Percentiles rank a stretch among this genome's conserved stretches.
These are phyloP conservation scores for Parathielavia appendiculata DNA, from an alignment of 495 filamentous ascomycete species.

Conservation along the genomic window DNA sequence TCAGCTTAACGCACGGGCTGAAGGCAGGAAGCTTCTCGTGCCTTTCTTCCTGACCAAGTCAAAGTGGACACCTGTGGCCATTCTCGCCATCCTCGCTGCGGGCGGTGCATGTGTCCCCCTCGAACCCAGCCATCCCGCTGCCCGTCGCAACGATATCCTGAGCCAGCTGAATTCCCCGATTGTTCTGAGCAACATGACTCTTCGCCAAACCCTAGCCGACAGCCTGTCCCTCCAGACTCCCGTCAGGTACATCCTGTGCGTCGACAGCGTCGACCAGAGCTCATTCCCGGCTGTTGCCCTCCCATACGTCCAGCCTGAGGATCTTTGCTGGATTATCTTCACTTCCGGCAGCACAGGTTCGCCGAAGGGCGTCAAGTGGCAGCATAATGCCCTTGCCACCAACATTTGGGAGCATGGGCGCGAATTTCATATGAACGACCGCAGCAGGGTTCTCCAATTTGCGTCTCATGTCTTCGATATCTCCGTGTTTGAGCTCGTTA, in stretches of 20 bases:
- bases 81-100: slow-evolving; percentile 40
- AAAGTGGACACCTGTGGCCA: slow-evolving; percentile 37
- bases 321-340: slow-evolving; percentile 32
- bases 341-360: slow-evolving; percentile 45
- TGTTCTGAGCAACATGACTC: slow-evolving; percentile 1
- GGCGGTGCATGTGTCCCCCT: slow-evolving; percentile 47
- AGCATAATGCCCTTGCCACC: slow-evolving; percentile 34
- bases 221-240: slow-evolving; percentile 1
- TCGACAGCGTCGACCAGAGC: not conserved
- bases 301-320: slow-evolving; percentile 11
- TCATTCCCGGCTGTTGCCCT: not conserved
- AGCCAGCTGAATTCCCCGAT: slow-evolving; percentile 31
- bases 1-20: not conserved
- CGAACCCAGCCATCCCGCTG: slow-evolving; percentile 51
- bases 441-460: slow-evolving; percentile 6
- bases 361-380: slow-evolving; percentile 37
- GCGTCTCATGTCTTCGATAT: slow-evolving; percentile 9
- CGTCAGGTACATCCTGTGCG: slow-evolving; percentile 7
- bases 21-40: slow-evolving; percentile 20
- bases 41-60: slow-evolving; percentile 46
- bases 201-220: slow-evolving; percentile 1
- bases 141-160: slow-evolving; percentile 37
- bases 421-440: not conserved
- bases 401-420: slow-evolving; percentile 2
- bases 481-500: slow-evolving; percentile 6